These are phyloP conservation scores for Anthracocystis walkeri DNA, from an alignment of 1,284 basidiomycete species.

Conservation along the genomic window DNA sequence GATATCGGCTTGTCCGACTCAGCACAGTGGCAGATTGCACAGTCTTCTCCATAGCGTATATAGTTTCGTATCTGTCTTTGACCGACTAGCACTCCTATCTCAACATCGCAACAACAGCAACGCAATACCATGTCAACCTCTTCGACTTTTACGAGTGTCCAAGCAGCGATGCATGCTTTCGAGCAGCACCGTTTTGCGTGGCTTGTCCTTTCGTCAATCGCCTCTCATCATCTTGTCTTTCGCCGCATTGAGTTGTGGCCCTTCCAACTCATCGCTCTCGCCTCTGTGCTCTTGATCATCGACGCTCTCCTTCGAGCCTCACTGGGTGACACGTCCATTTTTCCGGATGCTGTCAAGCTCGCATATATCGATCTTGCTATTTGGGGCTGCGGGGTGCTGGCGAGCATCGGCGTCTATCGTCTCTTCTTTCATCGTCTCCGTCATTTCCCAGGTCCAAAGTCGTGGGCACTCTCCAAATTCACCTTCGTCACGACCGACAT, in stretches of 20 bases:
- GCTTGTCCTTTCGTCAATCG: conserved; percentile 7
- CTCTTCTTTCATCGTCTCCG: conserved; percentile 42
- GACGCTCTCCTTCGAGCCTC: conserved; percentile 10
- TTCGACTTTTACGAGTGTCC: background rate
- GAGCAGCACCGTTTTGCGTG: conserved; percentile 15
- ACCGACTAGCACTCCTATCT: too few relatives aligned
- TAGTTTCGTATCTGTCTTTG: too few relatives aligned
- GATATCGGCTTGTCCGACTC: too few relatives aligned
- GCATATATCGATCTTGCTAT: conserved; percentile 13
- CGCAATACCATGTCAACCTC: background rate
- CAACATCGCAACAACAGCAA: too few relatives aligned
- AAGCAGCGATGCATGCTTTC: conserved; percentile 6
- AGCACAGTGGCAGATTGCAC: too few relatives aligned
- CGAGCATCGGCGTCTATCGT: conserved; percentile 40
- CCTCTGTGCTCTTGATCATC: conserved; percentile 11
- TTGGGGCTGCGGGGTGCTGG: conserved; percentile 7
- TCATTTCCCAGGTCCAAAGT: conserved; percentile 38
- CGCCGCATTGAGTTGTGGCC: conserved; percentile 30
- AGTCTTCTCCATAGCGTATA: too few relatives aligned
- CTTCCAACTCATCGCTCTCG: conserved; percentile 14
- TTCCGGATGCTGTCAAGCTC: conserved; percentile 5
- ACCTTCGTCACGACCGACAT: conserved; percentile 31
- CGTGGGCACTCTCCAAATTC: conserved; percentile 33
- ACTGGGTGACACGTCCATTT: conserved; percentile 2
- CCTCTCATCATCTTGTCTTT: conserved; percentile 22